These are phyloP conservation scores for Nicotiana paniculata DNA, from an alignment of 257 asterid species.

Conservation along the genomic window DNA sequence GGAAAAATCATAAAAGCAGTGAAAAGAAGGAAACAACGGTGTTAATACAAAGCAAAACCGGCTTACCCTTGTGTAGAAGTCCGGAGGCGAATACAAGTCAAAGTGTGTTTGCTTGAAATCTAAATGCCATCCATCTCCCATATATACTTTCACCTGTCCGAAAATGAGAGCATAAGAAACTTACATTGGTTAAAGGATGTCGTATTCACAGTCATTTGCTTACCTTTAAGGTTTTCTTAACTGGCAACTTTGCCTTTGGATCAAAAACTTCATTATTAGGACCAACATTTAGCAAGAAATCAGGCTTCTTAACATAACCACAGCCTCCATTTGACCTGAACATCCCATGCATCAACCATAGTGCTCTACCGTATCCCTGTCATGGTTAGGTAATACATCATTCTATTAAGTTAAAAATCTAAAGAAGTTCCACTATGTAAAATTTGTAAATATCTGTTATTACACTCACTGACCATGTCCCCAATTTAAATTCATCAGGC, in stretches of 20 bases:
- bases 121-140: slow-evolving; percentile 95
- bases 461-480: no score
- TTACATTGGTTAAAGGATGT: neutral
- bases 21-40: neutral
- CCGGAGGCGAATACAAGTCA: slow-evolving; percentile 79
- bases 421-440: neutral
- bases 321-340: slow-evolving; percentile 75
- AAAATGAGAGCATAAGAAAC: neutral
- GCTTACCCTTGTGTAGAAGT: slow-evolving; percentile 76
- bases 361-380: slow-evolving; percentile 79
- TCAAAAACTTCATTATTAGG: slow-evolving; percentile 38
- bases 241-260: slow-evolving; percentile 43
- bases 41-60: neutral
- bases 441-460: neutral
- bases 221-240: slow-evolving; percentile 67
- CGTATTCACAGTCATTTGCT: neutral
- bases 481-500: no score
- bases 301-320: slow-evolving; percentile 81
- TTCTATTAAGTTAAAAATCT: neutral
- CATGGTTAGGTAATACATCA: neutral
- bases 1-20: neutral
- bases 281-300: slow-evolving; percentile 44
- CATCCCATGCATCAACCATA: slow-evolving; percentile 92
- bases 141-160: slow-evolving; percentile 69
- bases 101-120: slow-evolving; percentile 90